Conservation (phyloP, 805 yeast genomes). For the Suhomyces pyralidae region DNA sequence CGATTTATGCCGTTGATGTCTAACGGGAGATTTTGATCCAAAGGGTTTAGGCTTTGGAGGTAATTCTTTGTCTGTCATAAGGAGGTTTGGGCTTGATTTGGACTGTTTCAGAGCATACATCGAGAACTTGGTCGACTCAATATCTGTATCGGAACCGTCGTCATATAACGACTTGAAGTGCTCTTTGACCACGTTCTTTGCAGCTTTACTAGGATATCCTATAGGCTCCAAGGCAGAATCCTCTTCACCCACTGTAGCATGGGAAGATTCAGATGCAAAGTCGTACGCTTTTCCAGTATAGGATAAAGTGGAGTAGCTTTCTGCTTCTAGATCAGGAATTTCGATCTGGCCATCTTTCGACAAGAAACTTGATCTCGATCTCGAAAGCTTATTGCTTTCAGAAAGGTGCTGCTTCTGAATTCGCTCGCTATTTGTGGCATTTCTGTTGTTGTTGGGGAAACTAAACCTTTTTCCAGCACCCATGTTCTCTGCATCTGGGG, state of each 20-base stretch:
- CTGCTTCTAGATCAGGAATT: conserved; percentile 37
- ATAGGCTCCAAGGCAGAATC: conserved; percentile 27
- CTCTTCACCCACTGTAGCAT: neutral
- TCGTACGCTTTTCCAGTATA: conserved; percentile 27
- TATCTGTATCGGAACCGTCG: conserved; percentile 27
- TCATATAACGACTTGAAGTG: conserved; percentile 24
- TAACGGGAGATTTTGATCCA: conserved; percentile 17
- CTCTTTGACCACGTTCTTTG: conserved; percentile 24
- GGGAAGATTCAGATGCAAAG: conserved; percentile 15
- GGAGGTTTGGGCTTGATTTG: conserved; percentile 10
- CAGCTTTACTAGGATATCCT: conserved; percentile 34
- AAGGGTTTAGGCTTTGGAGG: conserved; percentile 1
- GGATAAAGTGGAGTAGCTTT: conserved; percentile 9
- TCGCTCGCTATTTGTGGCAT: conserved; percentile 31
- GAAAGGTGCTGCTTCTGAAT: neutral
- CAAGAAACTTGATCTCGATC: conserved; percentile 7
- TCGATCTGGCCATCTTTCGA: conserved; percentile 34
- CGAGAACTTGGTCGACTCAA: conserved; percentile 22
- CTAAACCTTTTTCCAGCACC: conserved; percentile 37
- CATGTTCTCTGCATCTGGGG: conserved; percentile 24
- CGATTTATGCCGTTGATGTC: conserved; percentile 40
- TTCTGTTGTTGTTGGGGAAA: conserved; percentile 34
- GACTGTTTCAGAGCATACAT: conserved; percentile 14
- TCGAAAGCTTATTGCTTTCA: conserved; percentile 5
- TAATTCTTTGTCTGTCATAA: neutral